Percentiles rank a stretch among this genome's conserved stretches.
Conservation (phyloP, 768 basidiomycete genomes). For the Leucosporidium creatinivorum region DNA sequence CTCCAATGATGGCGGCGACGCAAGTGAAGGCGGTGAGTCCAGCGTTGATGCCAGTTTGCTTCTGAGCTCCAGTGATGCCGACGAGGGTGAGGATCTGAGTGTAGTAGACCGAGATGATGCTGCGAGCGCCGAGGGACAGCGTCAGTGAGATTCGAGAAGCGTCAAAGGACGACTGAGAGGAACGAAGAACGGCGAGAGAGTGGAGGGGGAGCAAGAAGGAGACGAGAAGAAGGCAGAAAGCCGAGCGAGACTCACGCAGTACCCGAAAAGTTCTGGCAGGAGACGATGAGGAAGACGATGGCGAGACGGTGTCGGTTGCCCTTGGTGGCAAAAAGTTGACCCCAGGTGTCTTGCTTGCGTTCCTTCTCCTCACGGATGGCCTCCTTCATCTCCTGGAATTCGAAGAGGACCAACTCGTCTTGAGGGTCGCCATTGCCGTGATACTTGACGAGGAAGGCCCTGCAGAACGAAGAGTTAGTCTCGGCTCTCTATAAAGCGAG, state of each 20-base stretch:
- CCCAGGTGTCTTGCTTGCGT: constrained; percentile 41
- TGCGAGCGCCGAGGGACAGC: background rate
- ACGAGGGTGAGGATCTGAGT: constrained; percentile 28
- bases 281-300: constrained; percentile 1
- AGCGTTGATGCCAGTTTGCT: constrained; percentile 44
- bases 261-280: background rate
- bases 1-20: constrained; percentile 40
- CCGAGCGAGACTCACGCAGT: background rate
- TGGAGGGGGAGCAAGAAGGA: background rate
- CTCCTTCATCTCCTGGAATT: constrained; percentile 43
- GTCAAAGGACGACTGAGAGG: background rate
- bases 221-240: background rate
- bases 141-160: background rate
- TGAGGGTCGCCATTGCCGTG: constrained; percentile 63
- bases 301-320: constrained; percentile 40
- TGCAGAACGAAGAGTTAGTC: too few relatives aligned
- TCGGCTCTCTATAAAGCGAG: too few relatives aligned
- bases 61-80: constrained; percentile 42
- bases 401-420: constrained; percentile 44
- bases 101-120: background rate
- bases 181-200: background rate
- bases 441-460: constrained; percentile 64
- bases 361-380: constrained; percentile 40
- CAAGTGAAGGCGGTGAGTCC: constrained; percentile 42
- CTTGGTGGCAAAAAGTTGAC: constrained; percentile 36